A percentile compares a stretch with the other conserved stretches of the same genome.
Evolutionary conservation across 495 filamentous ascomycete species (phyloP).

Genomic region (Penicillium desertorum): DNA sequence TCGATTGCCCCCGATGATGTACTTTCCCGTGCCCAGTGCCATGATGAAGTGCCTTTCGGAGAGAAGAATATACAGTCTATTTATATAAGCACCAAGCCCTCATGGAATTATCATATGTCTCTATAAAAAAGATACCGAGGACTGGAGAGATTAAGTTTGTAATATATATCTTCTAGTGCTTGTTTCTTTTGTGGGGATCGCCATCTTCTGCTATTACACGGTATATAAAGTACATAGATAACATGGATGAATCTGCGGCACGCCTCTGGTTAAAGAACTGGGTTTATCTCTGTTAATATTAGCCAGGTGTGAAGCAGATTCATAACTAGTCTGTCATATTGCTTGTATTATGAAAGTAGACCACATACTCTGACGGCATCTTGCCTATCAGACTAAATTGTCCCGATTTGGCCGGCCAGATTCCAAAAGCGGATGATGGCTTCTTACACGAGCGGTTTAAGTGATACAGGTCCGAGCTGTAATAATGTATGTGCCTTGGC

Average conservation of each 20-base stretch:
- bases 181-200: constrained; percentile 8
- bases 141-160: constrained; percentile 2
- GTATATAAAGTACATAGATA: background rate
- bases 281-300: background rate
- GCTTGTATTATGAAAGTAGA: background rate
- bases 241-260: background rate
- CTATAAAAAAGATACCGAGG: constrained; percentile 4
- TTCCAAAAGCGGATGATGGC: background rate
- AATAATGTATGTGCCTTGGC: background rate
- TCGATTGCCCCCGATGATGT: constrained; percentile 12
- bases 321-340: background rate
- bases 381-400: background rate
- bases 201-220: background rate
- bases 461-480: constrained; percentile 4
- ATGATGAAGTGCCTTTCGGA: background rate
- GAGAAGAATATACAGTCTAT: background rate
- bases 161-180: background rate
- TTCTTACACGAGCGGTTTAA: background rate
- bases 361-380: background rate
- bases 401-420: background rate
- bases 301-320: background rate
- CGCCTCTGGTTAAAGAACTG: background rate
- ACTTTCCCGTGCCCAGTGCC: background rate
- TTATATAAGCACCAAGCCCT: background rate
- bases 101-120: constrained; percentile 6